phyloP scores from a whole-genome alignment of 805 yeast genomes.

The Wickerhamiella lipophila region DNA sequence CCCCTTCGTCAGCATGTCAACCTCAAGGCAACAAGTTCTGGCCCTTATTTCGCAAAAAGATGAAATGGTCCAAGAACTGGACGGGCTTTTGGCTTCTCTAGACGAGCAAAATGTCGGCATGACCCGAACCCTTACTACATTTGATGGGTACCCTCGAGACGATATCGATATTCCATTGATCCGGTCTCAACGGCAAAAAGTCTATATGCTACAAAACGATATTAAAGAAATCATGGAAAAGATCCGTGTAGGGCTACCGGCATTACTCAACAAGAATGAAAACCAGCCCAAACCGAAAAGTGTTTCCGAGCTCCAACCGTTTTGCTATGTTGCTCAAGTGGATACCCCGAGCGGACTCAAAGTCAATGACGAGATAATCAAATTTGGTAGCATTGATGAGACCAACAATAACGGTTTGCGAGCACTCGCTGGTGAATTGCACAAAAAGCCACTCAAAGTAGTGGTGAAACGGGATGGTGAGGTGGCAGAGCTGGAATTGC shows the following conservation, averaged over 20 bases:
- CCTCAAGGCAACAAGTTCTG: slow-evolving; percentile 14
- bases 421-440: slow-evolving; percentile 12
- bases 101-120: slow-evolving; percentile 41
- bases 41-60: slow-evolving; percentile 17
- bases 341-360: slow-evolving; percentile 53
- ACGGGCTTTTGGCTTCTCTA: slow-evolving; percentile 34
- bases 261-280: slow-evolving; percentile 26
- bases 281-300: background rate
- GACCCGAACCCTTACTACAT: slow-evolving; percentile 49
- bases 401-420: slow-evolving; percentile 42
- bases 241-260: slow-evolving; percentile 37
- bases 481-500: background rate
- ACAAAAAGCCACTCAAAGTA: background rate
- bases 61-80: slow-evolving; percentile 34
- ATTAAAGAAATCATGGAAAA: slow-evolving; percentile 36
- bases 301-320: slow-evolving; percentile 1
- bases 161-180: slow-evolving; percentile 71
- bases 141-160: slow-evolving; percentile 74
- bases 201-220: slow-evolving; percentile 63
- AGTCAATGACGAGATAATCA: slow-evolving; percentile 41
- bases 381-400: slow-evolving; percentile 43
- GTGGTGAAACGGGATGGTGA: background rate
- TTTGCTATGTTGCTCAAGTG: slow-evolving; percentile 35
- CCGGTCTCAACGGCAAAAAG: slow-evolving; percentile 46
- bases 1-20: background rate